Percentiles rank a stretch among this genome's conserved stretches.
Conservation (phyloP, 441 rosid genomes). For the Pelargonium myrrhifolium region DNA sequence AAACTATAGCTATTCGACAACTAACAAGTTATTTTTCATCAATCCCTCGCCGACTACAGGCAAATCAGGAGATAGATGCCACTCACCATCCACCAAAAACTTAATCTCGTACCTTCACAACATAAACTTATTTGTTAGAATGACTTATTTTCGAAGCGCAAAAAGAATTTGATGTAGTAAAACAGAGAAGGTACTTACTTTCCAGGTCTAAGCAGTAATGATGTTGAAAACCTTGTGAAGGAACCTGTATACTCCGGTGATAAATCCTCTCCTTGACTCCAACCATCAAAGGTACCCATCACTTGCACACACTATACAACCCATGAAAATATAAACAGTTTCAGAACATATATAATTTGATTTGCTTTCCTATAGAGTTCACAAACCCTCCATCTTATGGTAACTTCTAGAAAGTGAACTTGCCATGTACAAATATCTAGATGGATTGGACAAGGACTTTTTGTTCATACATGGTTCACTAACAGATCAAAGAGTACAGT, state of each 20-base stretch:
- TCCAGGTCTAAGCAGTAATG: constrained; percentile 71
- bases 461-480: too few species aligned
- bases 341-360: too few species aligned
- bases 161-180: background rate
- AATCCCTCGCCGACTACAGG: constrained; percentile 65
- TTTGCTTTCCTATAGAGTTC: background rate
- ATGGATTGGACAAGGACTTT: too few species aligned
- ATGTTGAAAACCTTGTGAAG: constrained; percentile 53
- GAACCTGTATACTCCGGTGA: constrained; percentile 76
- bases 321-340: background rate
- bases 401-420: too few species aligned
- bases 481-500: too few species aligned
- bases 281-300: constrained; percentile 81
- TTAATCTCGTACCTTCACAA: constrained; percentile 73
- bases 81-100: constrained; percentile 85
- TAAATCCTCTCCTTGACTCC: constrained; percentile 75
- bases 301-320: constrained; percentile 62
- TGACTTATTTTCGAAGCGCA: background rate
- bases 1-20: constrained; percentile 41
- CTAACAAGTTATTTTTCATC: constrained; percentile 55
- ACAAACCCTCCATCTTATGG: too few species aligned
- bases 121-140: constrained; percentile 5
- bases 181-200: constrained; percentile 32
- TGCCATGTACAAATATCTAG: too few species aligned
- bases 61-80: constrained; percentile 67